Conservation (phyloP, 2,329 filamentous ascomycete genomes). For the Alternaria gaisen region DNA sequence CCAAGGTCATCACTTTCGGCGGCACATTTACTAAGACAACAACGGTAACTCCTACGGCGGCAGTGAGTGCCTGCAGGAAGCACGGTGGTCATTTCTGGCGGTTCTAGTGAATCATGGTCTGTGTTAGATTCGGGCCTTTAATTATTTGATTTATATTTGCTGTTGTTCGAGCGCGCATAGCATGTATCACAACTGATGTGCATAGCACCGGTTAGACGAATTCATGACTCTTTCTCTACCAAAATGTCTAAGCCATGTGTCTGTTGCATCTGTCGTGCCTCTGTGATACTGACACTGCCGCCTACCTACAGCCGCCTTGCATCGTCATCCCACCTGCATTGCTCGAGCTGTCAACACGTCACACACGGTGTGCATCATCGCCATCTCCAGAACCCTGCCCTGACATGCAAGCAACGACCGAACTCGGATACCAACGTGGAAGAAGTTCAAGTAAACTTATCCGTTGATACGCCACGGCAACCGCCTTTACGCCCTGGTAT, state of each 20-base stretch:
- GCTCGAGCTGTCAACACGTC: conserved; percentile 1
- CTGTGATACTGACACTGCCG: background rate
- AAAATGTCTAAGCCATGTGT: background rate
- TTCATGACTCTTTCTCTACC: background rate
- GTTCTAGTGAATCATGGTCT: background rate
- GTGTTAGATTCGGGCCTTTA: background rate
- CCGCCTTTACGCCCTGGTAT: conserved; percentile 1
- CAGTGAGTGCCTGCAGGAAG: conserved; percentile 45
- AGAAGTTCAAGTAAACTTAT: conserved; percentile 1
- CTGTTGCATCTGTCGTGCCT: background rate
- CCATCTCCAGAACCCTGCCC: background rate
- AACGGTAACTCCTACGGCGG: conserved; percentile 49
- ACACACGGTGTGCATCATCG: background rate
- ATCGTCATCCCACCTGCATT: conserved; percentile 12
- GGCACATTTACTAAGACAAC: conserved; percentile 47
- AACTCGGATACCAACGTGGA: background rate
- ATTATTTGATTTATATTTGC: background rate
- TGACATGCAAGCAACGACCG: background rate
- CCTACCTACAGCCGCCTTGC: conserved; percentile 6
- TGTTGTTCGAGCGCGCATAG: conserved; percentile 1
- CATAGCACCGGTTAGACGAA: background rate
- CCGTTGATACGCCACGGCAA: conserved; percentile 5
- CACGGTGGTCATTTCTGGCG: conserved; percentile 43
- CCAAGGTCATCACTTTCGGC: conserved; percentile 46
- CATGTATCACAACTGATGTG: background rate